These are phyloP conservation scores for Microsporum ferrugineum DNA, from an alignment of 2,329 filamentous ascomycete genomes.

Conservation along the genomic window DNA sequence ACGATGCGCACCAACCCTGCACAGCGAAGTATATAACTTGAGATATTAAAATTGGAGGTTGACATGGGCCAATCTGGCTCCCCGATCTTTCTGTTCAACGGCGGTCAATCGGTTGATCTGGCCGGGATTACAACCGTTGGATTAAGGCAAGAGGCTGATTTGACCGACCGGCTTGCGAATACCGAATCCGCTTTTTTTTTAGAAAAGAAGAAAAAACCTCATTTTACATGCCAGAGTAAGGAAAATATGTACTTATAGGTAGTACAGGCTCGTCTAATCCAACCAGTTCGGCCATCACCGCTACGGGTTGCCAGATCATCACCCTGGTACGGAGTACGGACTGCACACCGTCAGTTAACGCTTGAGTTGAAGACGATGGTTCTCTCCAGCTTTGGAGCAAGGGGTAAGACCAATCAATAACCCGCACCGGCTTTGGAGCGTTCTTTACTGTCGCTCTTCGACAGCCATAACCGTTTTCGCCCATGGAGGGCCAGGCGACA, in stretches of 20 bases:
- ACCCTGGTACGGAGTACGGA: not conserved
- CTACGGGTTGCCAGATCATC: not conserved
- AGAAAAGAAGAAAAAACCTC: not conserved
- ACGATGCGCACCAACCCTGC: not conserved
- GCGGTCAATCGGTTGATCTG: conserved; percentile 1
- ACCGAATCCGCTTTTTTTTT: not conserved
- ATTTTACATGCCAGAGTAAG: not conserved
- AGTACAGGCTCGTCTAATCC: not conserved
- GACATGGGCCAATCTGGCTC: not conserved
- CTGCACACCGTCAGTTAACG: not conserved
- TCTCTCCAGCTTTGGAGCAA: not conserved
- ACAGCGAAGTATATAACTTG: not conserved
- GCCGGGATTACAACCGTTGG: not conserved
- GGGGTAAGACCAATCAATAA: not conserved
- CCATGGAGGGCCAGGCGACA: not conserved
- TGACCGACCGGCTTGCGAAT: not conserved
- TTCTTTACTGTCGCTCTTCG: not conserved
- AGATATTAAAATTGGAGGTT: not conserved
- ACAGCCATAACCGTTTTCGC: not conserved
- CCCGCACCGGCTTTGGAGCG: not conserved
- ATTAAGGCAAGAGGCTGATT: not conserved
- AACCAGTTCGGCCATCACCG: not conserved
- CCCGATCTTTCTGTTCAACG: not conserved
- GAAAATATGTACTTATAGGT: not conserved
- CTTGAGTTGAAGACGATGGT: not conserved